Evolutionary conservation across 495 filamentous ascomycete genomes (phyloP).

Genomic region (Jackrogersella multiformis): DNA sequence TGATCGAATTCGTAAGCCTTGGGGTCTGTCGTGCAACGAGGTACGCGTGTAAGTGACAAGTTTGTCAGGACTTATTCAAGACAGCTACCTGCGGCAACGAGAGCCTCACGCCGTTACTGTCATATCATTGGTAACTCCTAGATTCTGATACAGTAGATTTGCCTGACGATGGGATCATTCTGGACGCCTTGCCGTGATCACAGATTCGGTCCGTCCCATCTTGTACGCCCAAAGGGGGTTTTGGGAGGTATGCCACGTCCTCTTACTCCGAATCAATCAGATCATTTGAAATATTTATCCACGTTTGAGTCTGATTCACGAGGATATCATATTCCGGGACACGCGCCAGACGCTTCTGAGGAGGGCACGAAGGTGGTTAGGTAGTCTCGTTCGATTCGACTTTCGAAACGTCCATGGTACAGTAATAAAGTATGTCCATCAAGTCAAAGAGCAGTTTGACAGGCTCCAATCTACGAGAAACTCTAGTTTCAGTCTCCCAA

Average conservation of each 20-base stretch:
- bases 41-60: background rate
- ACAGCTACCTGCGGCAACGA: background rate
- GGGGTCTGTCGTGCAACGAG: background rate
- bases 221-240: background rate
- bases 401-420: too few species aligned
- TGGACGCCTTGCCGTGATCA: background rate
- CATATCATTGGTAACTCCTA: background rate
- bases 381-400: too few species aligned
- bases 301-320: background rate
- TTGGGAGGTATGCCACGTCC: background rate
- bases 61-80: background rate
- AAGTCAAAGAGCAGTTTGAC: too few species aligned
- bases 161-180: background rate
- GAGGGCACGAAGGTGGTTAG: too few species aligned
- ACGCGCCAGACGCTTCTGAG: too few species aligned
- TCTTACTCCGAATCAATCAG: too few species aligned
- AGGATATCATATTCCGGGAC: too few species aligned
- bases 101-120: background rate
- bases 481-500: too few species aligned
- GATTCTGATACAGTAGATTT: background rate
- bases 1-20: constrained; percentile 1
- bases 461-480: too few species aligned
- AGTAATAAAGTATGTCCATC: too few species aligned
- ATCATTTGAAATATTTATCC: too few species aligned
- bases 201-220: background rate